These are phyloP conservation scores for Camptophora hylomeconis DNA, from an alignment of 2,329 filamentous ascomycete species.

Conservation along the genomic window DNA sequence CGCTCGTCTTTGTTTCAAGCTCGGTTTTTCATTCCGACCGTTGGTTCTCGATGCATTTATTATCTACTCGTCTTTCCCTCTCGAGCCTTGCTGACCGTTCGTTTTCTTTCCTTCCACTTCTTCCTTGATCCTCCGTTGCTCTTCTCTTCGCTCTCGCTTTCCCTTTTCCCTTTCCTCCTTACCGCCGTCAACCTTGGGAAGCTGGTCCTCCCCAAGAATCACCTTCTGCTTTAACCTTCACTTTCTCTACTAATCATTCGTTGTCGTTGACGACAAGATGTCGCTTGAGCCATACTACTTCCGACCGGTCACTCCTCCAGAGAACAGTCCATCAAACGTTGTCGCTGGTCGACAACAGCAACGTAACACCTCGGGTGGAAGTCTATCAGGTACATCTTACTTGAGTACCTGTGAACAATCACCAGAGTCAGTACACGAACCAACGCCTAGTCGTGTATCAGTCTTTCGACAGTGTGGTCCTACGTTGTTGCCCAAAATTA, in stretches of 20 bases:
- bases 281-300: constrained; percentile 29
- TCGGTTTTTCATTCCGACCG: constrained; percentile 7
- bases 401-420: constrained; percentile 52
- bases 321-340: constrained; percentile 18
- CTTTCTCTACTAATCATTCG: constrained; percentile 5
- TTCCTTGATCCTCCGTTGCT: constrained; percentile 10
- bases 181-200: constrained; percentile 10
- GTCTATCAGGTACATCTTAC: constrained; percentile 49
- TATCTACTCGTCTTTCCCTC: constrained; percentile 12
- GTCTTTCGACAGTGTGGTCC: constrained; percentile 64
- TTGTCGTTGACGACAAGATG: constrained; percentile 26
- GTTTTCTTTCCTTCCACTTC: constrained; percentile 15
- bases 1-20: constrained; percentile 11
- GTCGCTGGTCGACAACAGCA: constrained; percentile 35
- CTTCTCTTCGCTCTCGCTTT: constrained; percentile 10
- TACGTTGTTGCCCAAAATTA: constrained; percentile 71
- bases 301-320: constrained; percentile 32
- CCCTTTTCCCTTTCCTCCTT: constrained; percentile 7
- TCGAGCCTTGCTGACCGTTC: constrained; percentile 16
- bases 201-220: constrained; percentile 8
- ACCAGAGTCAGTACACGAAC: constrained; percentile 54
- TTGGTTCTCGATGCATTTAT: constrained; percentile 15
- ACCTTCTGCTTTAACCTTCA: constrained; percentile 6
- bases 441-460: constrained; percentile 59
- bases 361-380: constrained; percentile 49